Evolutionary conservation across 176 grass and related monocot species (phyloP).

Genomic region (Musa acuminata): DNA sequence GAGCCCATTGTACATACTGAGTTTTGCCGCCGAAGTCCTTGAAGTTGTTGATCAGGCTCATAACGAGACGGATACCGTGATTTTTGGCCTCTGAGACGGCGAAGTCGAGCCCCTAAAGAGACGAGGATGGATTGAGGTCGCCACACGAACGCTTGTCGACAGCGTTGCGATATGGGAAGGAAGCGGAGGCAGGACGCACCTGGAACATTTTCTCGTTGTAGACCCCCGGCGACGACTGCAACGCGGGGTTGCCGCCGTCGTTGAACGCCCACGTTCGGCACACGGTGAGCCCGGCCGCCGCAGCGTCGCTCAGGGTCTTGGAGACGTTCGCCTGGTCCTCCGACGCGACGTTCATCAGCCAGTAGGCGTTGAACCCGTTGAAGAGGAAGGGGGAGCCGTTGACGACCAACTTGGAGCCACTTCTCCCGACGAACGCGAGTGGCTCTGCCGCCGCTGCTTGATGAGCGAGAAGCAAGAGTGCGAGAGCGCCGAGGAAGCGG

Average conservation of each 20-base stretch:
- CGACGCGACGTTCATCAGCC: conserved; percentile 58
- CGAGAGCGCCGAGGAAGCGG: neutral
- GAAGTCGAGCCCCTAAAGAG: conserved; percentile 58
- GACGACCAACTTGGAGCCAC: conserved; percentile 36
- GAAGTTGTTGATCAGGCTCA: conserved; percentile 77
- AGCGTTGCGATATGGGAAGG: neutral
- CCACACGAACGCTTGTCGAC: no score
- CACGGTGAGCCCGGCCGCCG: conserved; percentile 40
- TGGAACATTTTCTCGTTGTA: conserved; percentile 68
- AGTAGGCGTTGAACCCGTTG: conserved; percentile 92
- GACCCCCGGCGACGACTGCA: conserved; percentile 53
- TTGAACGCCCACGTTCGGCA: conserved; percentile 68
- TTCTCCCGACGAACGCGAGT: conserved; percentile 8
- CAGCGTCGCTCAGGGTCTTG: conserved; percentile 40
- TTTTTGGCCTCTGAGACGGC: conserved; percentile 53
- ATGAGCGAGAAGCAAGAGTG: neutral
- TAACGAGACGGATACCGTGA: conserved; percentile 48
- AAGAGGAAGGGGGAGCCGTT: conserved; percentile 32
- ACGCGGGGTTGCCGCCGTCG: conserved; percentile 45
- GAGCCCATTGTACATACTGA: conserved; percentile 71
- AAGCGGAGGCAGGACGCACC: conserved; percentile 9
- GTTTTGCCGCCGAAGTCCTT: conserved; percentile 55
- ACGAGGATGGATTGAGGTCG: neutral
- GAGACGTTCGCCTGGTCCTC: conserved; percentile 26
- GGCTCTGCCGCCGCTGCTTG: neutral